Evolutionary conservation across 2,329 filamentous ascomycete genomes (phyloP), one percentile per base, ranked within the genome.

Genomic region (Hymenoscyphus repandus): DNA sequence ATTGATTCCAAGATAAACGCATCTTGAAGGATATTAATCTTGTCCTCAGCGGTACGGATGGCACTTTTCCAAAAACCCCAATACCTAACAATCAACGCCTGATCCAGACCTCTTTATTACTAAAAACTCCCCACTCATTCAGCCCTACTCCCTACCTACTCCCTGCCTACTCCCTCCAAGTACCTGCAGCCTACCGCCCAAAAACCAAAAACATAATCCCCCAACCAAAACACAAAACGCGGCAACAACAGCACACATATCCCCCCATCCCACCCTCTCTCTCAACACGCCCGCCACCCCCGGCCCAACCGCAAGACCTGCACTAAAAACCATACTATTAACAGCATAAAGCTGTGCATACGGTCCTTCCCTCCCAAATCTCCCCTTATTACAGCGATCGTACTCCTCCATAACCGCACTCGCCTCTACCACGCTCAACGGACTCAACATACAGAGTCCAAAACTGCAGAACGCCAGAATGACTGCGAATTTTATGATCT

Each of bases 301-400:
- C 0, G 83, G 83, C 0, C 83, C 83, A 5, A 83, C 47, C 0
- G 80, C 77, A 46, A 85, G 66, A 0, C 83, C 83, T 0, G 71
- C 66, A 52, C 76, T 78, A 63, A 82, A 85, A 0, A 80, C 73
- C 71, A 85, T 75, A n/a, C 75, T 80, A 58, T 80, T 83, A 52
- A 86, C 68, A 2, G 78, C 81, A 62, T 85, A 86, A 0, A 85
- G 70, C 64, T 86, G 83, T 1, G 81, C 82, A 60, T 84, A 84
- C 0, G 82, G 81, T 0, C 78, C 77, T 4, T 76, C 69, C 1
- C 70, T 65, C 0, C 78, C 77, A 56, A 83, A 84, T 45, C 79
- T 69, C 0, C 72, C 73, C 1, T 70, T 70, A 50, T 83, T 84
- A 1, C 73, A 74, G 41, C 73, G 69, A 53, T 79, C 73, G 58